Evolutionary conservation across 495 filamentous ascomycete genomes (phyloP).

Genomic region (Diplogelasinospora grovesii): DNA sequence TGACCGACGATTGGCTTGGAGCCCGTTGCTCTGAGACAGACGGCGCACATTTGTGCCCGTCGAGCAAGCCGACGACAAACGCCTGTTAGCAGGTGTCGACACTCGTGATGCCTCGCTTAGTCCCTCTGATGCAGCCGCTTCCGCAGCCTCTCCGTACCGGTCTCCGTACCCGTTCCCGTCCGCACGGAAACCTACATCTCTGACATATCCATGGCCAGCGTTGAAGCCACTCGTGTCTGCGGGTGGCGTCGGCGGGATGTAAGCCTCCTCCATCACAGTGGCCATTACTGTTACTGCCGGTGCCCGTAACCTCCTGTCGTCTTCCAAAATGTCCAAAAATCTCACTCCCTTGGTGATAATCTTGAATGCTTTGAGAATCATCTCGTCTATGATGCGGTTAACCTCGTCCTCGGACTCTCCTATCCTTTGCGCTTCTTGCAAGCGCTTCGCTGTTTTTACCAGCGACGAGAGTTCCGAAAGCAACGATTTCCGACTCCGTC

Average conservation of each 20-base stretch:
- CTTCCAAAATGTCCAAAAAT: conserved; percentile 86
- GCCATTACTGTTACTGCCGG: conserved; percentile 52
- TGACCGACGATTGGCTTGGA: conserved; percentile 33
- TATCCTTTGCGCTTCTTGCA: conserved; percentile 57
- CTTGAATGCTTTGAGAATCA: conserved; percentile 88
- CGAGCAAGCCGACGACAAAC: conserved; percentile 37
- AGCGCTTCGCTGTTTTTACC: conserved; percentile 76
- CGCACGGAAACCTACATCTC: conserved; percentile 33
- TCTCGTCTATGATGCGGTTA: conserved; percentile 78
- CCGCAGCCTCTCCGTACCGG: conserved; percentile 21
- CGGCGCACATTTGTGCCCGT: conserved; percentile 31
- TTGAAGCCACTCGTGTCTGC: conserved; percentile 48
- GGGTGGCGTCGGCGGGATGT: conserved; percentile 66
- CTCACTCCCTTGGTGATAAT: conserved; percentile 85
- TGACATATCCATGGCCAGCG: conserved; percentile 20
- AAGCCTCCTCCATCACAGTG: conserved; percentile 55
- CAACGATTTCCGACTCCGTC: conserved; percentile 75
- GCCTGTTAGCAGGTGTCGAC: conserved; percentile 27
- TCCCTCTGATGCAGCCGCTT: conserved; percentile 19
- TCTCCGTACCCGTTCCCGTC: conserved; percentile 23
- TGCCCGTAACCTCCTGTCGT: conserved; percentile 47
- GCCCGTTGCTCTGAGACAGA: conserved; percentile 28
- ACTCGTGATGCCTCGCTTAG: conserved; percentile 30
- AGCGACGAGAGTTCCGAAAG: conserved; percentile 83
- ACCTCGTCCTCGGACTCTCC: conserved; percentile 50